Base-by-base conservation (phyloP, 768 basidiomycete species). In the Tulasnella sp. region DNA sequence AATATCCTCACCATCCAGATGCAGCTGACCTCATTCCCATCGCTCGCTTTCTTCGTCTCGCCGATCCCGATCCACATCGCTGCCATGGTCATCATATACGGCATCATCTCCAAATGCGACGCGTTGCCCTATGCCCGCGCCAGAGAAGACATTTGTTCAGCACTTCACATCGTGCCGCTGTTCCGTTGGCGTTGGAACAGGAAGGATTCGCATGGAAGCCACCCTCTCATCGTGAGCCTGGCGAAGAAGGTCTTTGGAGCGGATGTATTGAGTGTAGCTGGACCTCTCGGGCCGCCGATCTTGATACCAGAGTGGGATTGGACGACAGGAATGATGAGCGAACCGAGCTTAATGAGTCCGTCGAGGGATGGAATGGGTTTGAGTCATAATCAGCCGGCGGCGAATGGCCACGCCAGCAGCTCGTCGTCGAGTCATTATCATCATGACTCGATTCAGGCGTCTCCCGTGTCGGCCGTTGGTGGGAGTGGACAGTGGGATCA, bases 161-260 rank as follows among this genome's bases (percentile, higher is more conserved):
- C 89, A 27, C 80, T 92, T 21, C 84, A 90, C 69, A 86, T 90
- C 81, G 79, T 91, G 10, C 89, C 89, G 2, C 83, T 83, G 30
- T 86, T 91, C 78, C 82, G 89, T 52, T 92, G 89, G 89, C 82
- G 89, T 62, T 92, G 89, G 89, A 87, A 89, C 66, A 80, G 89
- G 53, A 88, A 84, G 68, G 88, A 91, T 66, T 70, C 80, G 56
- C 82, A 82, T 45, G 86, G 85, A 45, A 83, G 82, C 1, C 87
- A 89, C 65, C 88, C 89, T n/a, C 79, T 90, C 53, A 87, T 90
- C 60, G 80, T 85, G 12, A 84, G 81, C 65, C 79, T 92, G 49
- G 88, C 85, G 0, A 86, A 89, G 70, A 81, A 81, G 56, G 85
- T 90, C 22, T 83, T 91, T 74, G 78, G 77, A 22, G 81, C 85